phyloP scores from a whole-genome alignment of 2,329 filamentous ascomycete species.

The Rhynchosporium agropyri region DNA sequence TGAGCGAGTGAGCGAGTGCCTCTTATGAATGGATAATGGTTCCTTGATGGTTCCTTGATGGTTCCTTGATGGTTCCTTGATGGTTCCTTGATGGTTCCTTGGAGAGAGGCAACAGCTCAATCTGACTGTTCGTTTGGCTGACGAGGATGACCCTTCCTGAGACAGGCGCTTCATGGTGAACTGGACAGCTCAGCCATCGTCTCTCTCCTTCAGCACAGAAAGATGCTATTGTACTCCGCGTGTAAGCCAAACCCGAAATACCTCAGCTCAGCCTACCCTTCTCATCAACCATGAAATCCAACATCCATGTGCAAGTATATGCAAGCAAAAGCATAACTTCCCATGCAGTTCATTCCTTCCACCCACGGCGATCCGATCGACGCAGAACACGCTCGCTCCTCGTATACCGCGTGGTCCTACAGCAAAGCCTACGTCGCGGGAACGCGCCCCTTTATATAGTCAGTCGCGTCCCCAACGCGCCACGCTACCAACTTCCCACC shows the following conservation, averaged over 20 bases:
- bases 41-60: not conserved
- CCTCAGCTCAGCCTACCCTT: not conserved
- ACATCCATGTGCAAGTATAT: not conserved
- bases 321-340: no score
- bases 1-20: not conserved
- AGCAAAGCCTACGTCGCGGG: not conserved
- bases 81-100: no score
- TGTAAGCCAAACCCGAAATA: not conserved
- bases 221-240: no score
- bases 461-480: slow-evolving; percentile 8
- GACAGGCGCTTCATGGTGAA: not conserved
- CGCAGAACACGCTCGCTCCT: slow-evolving; percentile 6
- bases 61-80: not conserved
- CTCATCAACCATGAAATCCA: not conserved
- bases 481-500: slow-evolving; percentile 5
- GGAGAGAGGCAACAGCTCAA: not conserved
- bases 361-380: not conserved
- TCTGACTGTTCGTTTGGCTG: not conserved
- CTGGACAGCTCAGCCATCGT: no score
- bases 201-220: no score
- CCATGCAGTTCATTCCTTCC: no score
- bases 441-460: slow-evolving; percentile 11
- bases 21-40: no score
- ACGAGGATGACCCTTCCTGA: slow-evolving; percentile 1
- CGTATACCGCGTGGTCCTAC: no score